Evolutionary conservation across 805 yeast genomes (phyloP), one percentile per base, ranked within the genome.

Genomic region (Suhomyces sp.): DNA sequence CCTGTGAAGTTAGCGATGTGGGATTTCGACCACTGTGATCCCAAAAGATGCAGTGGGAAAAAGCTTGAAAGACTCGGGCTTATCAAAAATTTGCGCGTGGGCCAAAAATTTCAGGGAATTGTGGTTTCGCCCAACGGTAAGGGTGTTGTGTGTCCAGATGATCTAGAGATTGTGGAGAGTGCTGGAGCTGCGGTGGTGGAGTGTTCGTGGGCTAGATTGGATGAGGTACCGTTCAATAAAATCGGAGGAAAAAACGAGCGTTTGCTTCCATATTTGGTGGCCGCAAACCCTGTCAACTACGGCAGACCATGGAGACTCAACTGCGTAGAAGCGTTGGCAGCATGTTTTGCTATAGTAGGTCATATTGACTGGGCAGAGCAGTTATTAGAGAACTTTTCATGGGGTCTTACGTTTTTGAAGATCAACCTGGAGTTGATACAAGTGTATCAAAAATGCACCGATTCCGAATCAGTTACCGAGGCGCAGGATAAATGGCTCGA

Each of bases 1-100:
- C 97, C 96, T 1, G 86, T 87, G 33, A 91, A 90, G 63, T 69
- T 92, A 57, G 97, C 97, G 15, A 93, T 93, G 99, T 93, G 99
- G 97, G 99, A 94, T 68, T 94, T 94, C 65, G 97, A 92, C 59
- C 99, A 94, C 66, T 94, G 99, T 73, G 99, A 94, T 71, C 99
- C 99, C 1, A 94, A 94, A 66, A 80, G 97, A 65, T 94, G 99
- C 67, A 87, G 96, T 59, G 99, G 99, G 17, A 94, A 94, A 73
- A 92, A 91, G 67, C 76, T 94, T 29, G 97, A 90, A 63, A 78
- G 98, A 51, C 69, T 93, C 19, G 98, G 98, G 0, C 71, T 90
- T 19, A 92, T 94, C 48, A 83, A 84, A 55, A 82, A 83, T 50
- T 67, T 94, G 56, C 74, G 96, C 55, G 83, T 94, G n/a, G 99